Percentiles rank a stretch among this genome's conserved stretches.
These are phyloP conservation scores for Dissoconium aciculare DNA, from an alignment of 2,329 filamentous ascomycete genomes.

Conservation along the genomic window DNA sequence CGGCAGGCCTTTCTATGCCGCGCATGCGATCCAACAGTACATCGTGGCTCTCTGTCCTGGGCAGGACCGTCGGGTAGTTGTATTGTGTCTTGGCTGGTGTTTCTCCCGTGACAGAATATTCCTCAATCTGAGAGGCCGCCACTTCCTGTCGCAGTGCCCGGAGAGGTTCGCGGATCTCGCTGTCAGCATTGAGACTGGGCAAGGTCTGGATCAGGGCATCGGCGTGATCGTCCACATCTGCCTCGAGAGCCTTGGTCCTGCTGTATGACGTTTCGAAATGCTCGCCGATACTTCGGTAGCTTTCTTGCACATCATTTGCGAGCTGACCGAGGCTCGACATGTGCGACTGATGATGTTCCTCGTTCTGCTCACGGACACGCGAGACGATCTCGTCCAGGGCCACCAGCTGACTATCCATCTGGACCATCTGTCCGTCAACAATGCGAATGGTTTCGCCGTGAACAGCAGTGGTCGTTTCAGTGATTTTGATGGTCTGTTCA, in stretches of 20 bases:
- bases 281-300: slow-evolving; percentile 54
- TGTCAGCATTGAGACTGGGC: slow-evolving; percentile 40
- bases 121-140: slow-evolving; percentile 47
- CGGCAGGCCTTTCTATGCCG: slow-evolving; percentile 21
- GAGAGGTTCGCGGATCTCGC: slow-evolving; percentile 53
- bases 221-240: slow-evolving; percentile 50
- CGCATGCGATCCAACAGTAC: slow-evolving; percentile 39
- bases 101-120: slow-evolving; percentile 72
- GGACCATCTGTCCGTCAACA: slow-evolving; percentile 74
- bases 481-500: slow-evolving; percentile 68
- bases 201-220: slow-evolving; percentile 45
- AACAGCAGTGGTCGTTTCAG: slow-evolving; percentile 68
- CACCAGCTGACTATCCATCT: slow-evolving; percentile 77
- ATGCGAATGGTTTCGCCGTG: slow-evolving; percentile 82
- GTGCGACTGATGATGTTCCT: slow-evolving; percentile 58
- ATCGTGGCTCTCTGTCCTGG: slow-evolving; percentile 54
- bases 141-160: slow-evolving; percentile 57
- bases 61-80: slow-evolving; percentile 62
- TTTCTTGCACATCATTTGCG: slow-evolving; percentile 53
- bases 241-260: slow-evolving; percentile 52
- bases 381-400: slow-evolving; percentile 82
- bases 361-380: slow-evolving; percentile 66
- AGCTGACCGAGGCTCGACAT: slow-evolving; percentile 50
- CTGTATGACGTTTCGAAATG: slow-evolving; percentile 56
- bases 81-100: slow-evolving; percentile 75